A percentile compares a stretch with the other conserved stretches of the same genome.
phyloP scores from a whole-genome alignment of 192 early-diverging fungal genomes.

The Rhizophagus sp. region DNA sequence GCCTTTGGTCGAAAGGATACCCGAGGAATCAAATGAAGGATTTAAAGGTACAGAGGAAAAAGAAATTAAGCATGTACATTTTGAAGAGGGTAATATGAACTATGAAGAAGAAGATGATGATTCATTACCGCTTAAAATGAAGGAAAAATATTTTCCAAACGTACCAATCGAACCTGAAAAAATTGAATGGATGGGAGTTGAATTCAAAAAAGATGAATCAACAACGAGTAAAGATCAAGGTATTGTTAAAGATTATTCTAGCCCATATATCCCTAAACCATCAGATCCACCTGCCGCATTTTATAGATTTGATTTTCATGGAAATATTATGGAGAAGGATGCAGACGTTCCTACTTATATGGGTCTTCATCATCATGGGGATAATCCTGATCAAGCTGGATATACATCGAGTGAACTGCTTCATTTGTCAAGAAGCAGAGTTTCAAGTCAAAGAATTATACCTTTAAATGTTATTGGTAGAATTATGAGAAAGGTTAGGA shows the following conservation, averaged over 20 bases:
- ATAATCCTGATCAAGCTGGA: slow-evolving; percentile 79
- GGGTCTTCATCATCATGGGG: slow-evolving; percentile 91
- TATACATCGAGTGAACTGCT: slow-evolving; percentile 84
- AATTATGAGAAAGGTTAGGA: slow-evolving; percentile 54
- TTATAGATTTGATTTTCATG: slow-evolving; percentile 81
- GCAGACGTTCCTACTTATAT: slow-evolving; percentile 56
- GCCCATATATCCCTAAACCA: slow-evolving; percentile 45
- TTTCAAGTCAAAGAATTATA: slow-evolving; percentile 76
- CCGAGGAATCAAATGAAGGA: slow-evolving; percentile 36
- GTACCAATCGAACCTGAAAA: slow-evolving; percentile 63
- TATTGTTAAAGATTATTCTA: slow-evolving; percentile 16
- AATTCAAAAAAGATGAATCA: slow-evolving; percentile 35
- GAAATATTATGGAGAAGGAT: slow-evolving; percentile 60
- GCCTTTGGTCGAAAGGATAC: slow-evolving; percentile 30
- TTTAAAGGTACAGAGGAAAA: slow-evolving; percentile 25
- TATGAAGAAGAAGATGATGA: slow-evolving; percentile 41
- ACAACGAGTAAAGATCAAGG: slow-evolving; percentile 44
- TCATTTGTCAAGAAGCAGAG: slow-evolving; percentile 77
- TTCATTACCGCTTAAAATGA: slow-evolving; percentile 40
- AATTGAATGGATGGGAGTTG: slow-evolving; percentile 65
- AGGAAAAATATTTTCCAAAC: slow-evolving; percentile 55
- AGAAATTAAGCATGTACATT: slow-evolving; percentile 29
- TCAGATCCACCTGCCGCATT: slow-evolving; percentile 50
- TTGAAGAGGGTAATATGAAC: slow-evolving; percentile 30
- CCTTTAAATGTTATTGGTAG: slow-evolving; percentile 62